These are phyloP conservation scores for Cercospora sojina DNA, from an alignment of 2,329 filamentous ascomycete genomes.

Conservation along the genomic window DNA sequence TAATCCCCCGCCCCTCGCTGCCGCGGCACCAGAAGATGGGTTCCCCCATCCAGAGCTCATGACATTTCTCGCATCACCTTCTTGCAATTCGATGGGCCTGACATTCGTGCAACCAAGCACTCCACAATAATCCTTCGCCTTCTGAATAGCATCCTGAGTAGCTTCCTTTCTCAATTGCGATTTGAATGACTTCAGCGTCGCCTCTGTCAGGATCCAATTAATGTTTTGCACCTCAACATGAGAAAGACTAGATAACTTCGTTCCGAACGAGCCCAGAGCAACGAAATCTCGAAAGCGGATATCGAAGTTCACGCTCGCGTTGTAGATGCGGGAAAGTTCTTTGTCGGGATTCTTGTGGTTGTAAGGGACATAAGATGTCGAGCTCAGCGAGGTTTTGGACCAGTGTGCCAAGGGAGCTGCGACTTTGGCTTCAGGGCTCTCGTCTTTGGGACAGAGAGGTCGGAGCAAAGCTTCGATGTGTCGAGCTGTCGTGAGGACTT, in stretches of 20 bases:
- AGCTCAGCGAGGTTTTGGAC: slow-evolving; percentile 28
- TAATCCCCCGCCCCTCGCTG: neutral
- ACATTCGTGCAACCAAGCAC: slow-evolving; percentile 24
- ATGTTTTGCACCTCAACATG: slow-evolving; percentile 25
- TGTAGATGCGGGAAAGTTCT: slow-evolving; percentile 18
- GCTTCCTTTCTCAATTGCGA: slow-evolving; percentile 26
- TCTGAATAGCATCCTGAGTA: slow-evolving; percentile 25
- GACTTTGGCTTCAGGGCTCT: slow-evolving; percentile 18
- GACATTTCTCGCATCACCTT: slow-evolving; percentile 14
- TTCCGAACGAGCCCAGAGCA: slow-evolving; percentile 25
- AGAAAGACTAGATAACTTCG: slow-evolving; percentile 20
- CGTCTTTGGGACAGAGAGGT: slow-evolving; percentile 17
- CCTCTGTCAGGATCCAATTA: slow-evolving; percentile 23
- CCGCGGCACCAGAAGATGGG: neutral
- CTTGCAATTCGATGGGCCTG: slow-evolving; percentile 21
- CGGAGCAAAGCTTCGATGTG: slow-evolving; percentile 28
- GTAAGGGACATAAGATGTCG: slow-evolving; percentile 21
- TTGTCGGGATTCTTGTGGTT: slow-evolving; percentile 14
- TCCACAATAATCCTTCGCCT: slow-evolving; percentile 29
- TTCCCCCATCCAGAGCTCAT: slow-evolving; percentile 5
- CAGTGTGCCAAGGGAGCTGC: slow-evolving; percentile 28
- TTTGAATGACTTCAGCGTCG: slow-evolving; percentile 23
- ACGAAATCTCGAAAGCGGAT: slow-evolving; percentile 31
- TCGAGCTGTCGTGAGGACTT: slow-evolving; percentile 27
- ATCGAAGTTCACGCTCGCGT: slow-evolving; percentile 26